Conservation (phyloP, 495 filamentous ascomycete genomes). For the Talaromyces trachyspermus region DNA sequence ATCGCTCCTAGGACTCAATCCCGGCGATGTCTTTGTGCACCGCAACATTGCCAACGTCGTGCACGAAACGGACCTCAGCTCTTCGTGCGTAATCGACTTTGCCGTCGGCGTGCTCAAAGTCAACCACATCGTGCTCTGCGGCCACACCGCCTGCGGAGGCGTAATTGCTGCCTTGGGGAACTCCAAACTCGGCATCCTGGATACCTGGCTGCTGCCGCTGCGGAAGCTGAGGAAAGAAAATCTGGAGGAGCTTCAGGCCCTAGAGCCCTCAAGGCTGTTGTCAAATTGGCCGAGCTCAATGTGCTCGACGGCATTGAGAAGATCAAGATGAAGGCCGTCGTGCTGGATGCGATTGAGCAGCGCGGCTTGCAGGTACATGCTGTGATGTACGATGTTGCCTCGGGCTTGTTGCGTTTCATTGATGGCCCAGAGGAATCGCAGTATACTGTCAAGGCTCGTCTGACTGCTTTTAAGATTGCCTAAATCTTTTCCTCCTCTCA, state of each 20-base stretch:
- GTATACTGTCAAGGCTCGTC: slow-evolving; percentile 29
- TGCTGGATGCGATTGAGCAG: slow-evolving; percentile 59
- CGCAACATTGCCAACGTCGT: slow-evolving; percentile 93
- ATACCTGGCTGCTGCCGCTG: slow-evolving; percentile 74
- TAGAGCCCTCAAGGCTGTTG: slow-evolving; percentile 40
- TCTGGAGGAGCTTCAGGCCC: slow-evolving; percentile 34
- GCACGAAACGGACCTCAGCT: slow-evolving; percentile 67
- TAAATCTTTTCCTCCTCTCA: background rate
- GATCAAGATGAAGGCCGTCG: slow-evolving; percentile 51
- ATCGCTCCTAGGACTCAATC: slow-evolving; percentile 68
- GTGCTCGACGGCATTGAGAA: slow-evolving; percentile 58
- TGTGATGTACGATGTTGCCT: slow-evolving; percentile 57
- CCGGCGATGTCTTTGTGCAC: slow-evolving; percentile 88
- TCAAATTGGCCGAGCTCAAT: slow-evolving; percentile 60
- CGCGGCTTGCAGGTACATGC: slow-evolving; percentile 69
- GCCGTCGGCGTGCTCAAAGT: slow-evolving; percentile 69
- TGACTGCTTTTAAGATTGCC: slow-evolving; percentile 32
- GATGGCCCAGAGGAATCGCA: slow-evolving; percentile 33
- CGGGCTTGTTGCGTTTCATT: slow-evolving; percentile 52
- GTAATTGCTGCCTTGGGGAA: slow-evolving; percentile 62
- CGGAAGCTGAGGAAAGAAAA: slow-evolving; percentile 53
- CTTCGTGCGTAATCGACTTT: slow-evolving; percentile 74
- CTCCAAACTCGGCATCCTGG: slow-evolving; percentile 64
- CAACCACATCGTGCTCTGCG: slow-evolving; percentile 76
- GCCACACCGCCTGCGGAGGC: slow-evolving; percentile 77